A percentile compares a stretch with the other conserved stretches of the same genome.
These are phyloP conservation scores for Endocalyx cinctus DNA, from an alignment of 2,329 filamentous ascomycete species.

Conservation along the genomic window DNA sequence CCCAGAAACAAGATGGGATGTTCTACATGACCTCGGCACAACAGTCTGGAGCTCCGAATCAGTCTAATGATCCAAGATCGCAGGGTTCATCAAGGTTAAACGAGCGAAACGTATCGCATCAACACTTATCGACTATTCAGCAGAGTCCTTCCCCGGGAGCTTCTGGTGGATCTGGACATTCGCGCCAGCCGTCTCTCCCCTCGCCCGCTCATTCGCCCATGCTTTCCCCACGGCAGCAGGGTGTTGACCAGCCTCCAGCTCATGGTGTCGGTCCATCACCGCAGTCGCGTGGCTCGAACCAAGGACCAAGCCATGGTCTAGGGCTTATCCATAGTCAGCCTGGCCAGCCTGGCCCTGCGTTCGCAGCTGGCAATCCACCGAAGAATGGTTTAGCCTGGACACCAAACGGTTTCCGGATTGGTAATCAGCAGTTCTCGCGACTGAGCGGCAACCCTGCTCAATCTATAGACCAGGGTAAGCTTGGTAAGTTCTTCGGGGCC, in stretches of 20 bases:
- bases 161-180: constrained; percentile 12
- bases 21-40: constrained; percentile 14
- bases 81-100: constrained; percentile 12
- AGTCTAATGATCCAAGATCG: constrained; percentile 6
- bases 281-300: no score
- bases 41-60: no score
- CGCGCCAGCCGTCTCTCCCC: constrained; percentile 21
- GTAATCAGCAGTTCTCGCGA: constrained; percentile 10
- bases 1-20: constrained; percentile 12
- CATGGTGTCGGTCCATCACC: no score
- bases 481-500: constrained; percentile 24
- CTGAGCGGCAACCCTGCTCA: constrained; percentile 14
- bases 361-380: constrained; percentile 4
- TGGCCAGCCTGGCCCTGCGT: constrained; percentile 4
- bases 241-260: no score
- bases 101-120: constrained; percentile 15
- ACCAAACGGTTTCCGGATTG: constrained; percentile 11
- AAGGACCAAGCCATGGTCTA: constrained; percentile 9
- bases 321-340: constrained; percentile 10
- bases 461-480: constrained; percentile 16
- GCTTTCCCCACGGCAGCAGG: constrained; percentile 15
- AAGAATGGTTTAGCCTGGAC: constrained; percentile 12
- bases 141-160: constrained; percentile 14
- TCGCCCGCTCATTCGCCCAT: constrained; percentile 20
- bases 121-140: constrained; percentile 15